These are phyloP conservation scores for Metarhizium album DNA, from an alignment of 2,329 filamentous ascomycete species.

Conservation along the genomic window DNA sequence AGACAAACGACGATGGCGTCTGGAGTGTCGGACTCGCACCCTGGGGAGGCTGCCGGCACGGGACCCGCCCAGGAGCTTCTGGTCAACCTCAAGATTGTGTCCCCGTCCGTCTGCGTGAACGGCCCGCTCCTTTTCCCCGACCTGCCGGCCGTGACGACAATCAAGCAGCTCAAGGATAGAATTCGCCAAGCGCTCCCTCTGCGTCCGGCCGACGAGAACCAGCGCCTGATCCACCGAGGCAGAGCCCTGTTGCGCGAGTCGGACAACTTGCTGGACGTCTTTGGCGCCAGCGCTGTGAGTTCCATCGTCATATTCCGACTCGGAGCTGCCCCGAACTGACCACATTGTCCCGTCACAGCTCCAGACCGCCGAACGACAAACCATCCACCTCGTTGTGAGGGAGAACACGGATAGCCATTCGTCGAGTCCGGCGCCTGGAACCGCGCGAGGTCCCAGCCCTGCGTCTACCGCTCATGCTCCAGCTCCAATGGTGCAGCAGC, in stretches of 20 bases:
- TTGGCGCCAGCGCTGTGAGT: constrained; percentile 44
- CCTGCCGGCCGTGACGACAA: constrained; percentile 38
- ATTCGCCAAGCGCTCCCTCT: constrained; percentile 41
- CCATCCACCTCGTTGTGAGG: constrained; percentile 42
- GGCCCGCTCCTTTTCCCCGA: constrained; percentile 38
- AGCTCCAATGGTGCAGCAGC: constrained; percentile 6
- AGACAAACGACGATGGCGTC: constrained; percentile 28
- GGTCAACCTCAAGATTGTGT: constrained; percentile 48
- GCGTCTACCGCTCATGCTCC: constrained; percentile 4
- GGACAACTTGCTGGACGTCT: constrained; percentile 45
- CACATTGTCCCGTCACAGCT: constrained; percentile 22
- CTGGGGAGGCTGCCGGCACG: constrained; percentile 12
- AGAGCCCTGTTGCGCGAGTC: constrained; percentile 42
- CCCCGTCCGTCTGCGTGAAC: constrained; percentile 44
- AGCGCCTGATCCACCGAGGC: constrained; percentile 51
- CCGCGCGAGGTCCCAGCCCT: constrained; percentile 18
- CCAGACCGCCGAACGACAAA: constrained; percentile 34
- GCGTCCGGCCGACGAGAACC: constrained; percentile 41
- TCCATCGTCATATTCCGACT: background rate
- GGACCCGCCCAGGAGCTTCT: constrained; percentile 22
- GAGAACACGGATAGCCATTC: constrained; percentile 23
- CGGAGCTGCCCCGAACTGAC: background rate
- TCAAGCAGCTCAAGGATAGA: constrained; percentile 46
- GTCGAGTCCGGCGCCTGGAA: constrained; percentile 13
- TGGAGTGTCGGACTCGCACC: constrained; percentile 18